Evolutionary conservation across 345 rosid species (phyloP).

Genomic region (Populus tremula): DNA sequence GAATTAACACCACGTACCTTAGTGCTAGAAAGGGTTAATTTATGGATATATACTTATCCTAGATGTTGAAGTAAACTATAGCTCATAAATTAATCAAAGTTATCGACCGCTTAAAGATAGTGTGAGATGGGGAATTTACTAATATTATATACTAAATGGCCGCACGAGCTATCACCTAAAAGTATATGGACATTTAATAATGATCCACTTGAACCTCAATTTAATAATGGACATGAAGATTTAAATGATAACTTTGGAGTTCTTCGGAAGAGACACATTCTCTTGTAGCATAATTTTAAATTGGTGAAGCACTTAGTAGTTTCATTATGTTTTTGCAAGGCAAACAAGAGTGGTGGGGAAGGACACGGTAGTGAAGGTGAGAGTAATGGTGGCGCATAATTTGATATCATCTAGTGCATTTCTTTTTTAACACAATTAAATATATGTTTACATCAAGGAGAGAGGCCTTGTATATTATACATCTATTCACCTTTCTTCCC

Average conservation of each 20-base stretch:
- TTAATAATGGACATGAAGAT: background rate
- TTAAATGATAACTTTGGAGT: background rate
- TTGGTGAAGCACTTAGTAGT: background rate
- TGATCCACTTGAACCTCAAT: background rate
- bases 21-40: background rate
- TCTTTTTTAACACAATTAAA: background rate
- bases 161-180: background rate
- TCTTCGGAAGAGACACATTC: background rate
- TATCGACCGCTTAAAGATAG: background rate
- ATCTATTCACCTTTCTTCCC: slow-evolving; percentile 8
- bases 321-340: background rate
- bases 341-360: background rate
- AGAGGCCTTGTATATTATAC: too few species aligned
- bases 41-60: background rate
- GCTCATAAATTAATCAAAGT: background rate
- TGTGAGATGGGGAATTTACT: background rate
- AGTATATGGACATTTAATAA: background rate
- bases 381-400: slow-evolving; percentile 25
- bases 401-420: background rate
- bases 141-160: background rate
- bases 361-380: background rate
- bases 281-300: background rate
- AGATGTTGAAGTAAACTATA: background rate
- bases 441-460: background rate
- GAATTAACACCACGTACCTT: background rate